These are phyloP conservation scores for Marasmius oreades DNA, from an alignment of 1,284 basidiomycete genomes.

Conservation along the genomic window DNA sequence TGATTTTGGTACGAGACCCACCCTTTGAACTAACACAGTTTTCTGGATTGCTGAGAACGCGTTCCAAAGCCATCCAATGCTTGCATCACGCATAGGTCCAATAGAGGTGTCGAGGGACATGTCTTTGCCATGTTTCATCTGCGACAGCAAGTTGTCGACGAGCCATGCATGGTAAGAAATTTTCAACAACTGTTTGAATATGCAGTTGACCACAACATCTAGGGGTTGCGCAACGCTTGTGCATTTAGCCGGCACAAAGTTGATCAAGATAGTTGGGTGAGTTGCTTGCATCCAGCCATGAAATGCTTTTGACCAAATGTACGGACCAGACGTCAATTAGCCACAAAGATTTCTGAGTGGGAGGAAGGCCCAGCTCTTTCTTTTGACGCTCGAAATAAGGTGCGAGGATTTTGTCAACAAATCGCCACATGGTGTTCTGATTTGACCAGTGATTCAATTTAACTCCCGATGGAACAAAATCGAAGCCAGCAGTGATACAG, in stretches of 20 bases:
- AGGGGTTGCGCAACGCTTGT: conserved; percentile 26
- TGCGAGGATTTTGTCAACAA: conserved; percentile 29
- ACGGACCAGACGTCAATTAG: conserved; percentile 36
- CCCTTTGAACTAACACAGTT: conserved; percentile 21
- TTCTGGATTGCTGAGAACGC: conserved; percentile 18
- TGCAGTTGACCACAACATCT: conserved; percentile 28
- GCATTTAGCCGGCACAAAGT: conserved; percentile 26
- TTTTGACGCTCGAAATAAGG: conserved; percentile 28
- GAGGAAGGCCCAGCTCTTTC: conserved; percentile 16
- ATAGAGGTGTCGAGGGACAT: conserved; percentile 15
- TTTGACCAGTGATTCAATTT: conserved; percentile 37
- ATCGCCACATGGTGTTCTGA: conserved; percentile 28
- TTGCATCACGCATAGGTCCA: conserved; percentile 16
- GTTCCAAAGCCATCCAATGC: conserved; percentile 23
- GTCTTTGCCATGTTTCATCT: conserved; percentile 10
- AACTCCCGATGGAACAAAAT: conserved; percentile 24
- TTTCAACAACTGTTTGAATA: conserved; percentile 26
- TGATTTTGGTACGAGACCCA: conserved; percentile 10
- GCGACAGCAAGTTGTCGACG: conserved; percentile 16
- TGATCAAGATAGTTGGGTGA: conserved; percentile 24
- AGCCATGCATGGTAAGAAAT: conserved; percentile 25
- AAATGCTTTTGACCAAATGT: conserved; percentile 31
- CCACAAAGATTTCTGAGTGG: conserved; percentile 26
- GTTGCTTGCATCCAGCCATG: conserved; percentile 22
- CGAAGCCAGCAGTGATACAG: conserved; percentile 23